Evolutionary conservation across 306 rosid species (phyloP), one percentile per base, ranked within the genome.

Genomic region (Urtica urens): DNA sequence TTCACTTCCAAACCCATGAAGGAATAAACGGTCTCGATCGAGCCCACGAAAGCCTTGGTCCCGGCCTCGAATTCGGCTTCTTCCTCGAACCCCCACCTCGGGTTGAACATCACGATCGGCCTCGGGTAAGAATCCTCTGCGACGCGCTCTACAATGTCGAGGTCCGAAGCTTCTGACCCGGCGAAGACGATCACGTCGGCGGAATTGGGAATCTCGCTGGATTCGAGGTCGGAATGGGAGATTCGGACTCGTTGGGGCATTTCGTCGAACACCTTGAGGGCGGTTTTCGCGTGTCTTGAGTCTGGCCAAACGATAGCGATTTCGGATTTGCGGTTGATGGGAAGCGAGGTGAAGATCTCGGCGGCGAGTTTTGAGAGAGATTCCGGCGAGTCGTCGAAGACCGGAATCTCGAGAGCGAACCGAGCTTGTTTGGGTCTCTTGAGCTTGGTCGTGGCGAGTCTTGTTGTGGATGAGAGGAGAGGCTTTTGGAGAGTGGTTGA

Each of bases 1-100:
- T 75, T 74, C 10, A 85, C 94, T 62, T 82, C 99, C 75, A 85
- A 73, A 12, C 96, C 94, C 82, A 75, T 67, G 59, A 68, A 85
- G 38, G 86, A 85, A 72, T 79, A 85, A 41, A 92, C 48, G 11
- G 79, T 87, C 44, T 85, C 99, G 73, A 92, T 81, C 3, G 93
- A 82, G 51, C 75, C 70, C 71, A 79, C 76, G 65, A 79, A 85
- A 5, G 77, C 59, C n/a, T n/a, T n/a, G 39, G 67, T 55, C 18
- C 79, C 51, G 67, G 75, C 79, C 28, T 78, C 85, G 34, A 74
- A 75, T 57, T 78, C 67, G 4, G 31, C 45, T 74, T 79, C 96
- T 20, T 85, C 99, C 69, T 92, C 83, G 69, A 72, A 82, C 15
- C 52, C 72, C 93, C 96, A 92, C 56, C 53, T 79, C 45, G 94